phyloP scores from a whole-genome alignment of 2,329 filamentous ascomycete species.

The Cladorrhinum sp. region DNA sequence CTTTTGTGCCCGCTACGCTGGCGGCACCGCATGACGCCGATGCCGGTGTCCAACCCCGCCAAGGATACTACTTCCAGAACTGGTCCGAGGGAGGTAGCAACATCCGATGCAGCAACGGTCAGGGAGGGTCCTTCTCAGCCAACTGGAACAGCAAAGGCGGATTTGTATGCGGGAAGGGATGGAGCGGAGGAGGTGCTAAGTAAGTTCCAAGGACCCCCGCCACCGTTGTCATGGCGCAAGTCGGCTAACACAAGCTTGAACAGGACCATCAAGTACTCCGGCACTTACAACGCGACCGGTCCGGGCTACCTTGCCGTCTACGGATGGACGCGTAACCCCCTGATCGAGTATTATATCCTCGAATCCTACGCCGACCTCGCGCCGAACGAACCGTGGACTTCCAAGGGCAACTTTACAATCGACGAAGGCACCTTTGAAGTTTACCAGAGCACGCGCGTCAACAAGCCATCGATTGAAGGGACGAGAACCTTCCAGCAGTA shows the following conservation, averaged over 20 bases:
- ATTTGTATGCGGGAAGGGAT: constrained; percentile 58
- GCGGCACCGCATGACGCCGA: constrained; percentile 6
- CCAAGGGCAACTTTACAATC: constrained; percentile 48
- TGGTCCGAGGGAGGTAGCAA: constrained; percentile 43
- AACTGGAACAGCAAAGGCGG: constrained; percentile 47
- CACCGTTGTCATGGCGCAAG: too few relatives aligned
- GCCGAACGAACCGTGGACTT: constrained; percentile 44
- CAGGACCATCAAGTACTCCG: constrained; percentile 36
- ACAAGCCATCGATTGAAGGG: constrained; percentile 53
- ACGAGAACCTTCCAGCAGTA: constrained; percentile 54
- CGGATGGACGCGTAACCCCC: constrained; percentile 52
- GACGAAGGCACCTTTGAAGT: constrained; percentile 54
- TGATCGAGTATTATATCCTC: constrained; percentile 59
- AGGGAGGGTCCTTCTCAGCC: constrained; percentile 40
- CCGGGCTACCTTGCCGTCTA: constrained; percentile 54
- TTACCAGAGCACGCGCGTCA: constrained; percentile 46
- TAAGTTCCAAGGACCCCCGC: too few relatives aligned
- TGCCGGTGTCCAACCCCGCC: constrained; percentile 8
- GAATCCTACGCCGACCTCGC: constrained; percentile 50
- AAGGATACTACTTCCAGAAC: constrained; percentile 40
- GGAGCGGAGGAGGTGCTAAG: constrained; percentile 51
- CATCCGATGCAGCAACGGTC: constrained; percentile 41
- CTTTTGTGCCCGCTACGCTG: constrained; percentile 2
- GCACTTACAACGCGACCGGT: constrained; percentile 37
- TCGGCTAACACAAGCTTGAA: not conserved